Conservation (phyloP, 2,329 filamentous ascomycete genomes). For the Didymella exigua region DNA sequence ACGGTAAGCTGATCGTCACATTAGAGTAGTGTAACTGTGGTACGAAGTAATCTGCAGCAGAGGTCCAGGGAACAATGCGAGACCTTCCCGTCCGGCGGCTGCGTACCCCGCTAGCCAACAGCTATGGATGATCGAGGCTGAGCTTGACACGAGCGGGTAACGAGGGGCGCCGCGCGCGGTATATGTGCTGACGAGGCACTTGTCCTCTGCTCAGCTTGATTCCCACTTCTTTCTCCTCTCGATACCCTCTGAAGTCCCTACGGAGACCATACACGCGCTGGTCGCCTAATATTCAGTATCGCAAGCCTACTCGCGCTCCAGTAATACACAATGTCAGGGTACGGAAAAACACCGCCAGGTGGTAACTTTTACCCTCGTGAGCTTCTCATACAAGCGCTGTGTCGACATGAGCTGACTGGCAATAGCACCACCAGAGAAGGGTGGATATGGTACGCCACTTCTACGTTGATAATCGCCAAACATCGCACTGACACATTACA, state of each 20-base stretch:
- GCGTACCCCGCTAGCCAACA: constrained; percentile 40
- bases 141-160: constrained; percentile 31
- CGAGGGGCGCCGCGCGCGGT: constrained; percentile 26
- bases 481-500: constrained; percentile 18
- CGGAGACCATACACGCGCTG: constrained; percentile 2
- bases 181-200: constrained; percentile 31
- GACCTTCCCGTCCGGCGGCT: constrained; percentile 13
- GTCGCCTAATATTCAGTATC: constrained; percentile 3
- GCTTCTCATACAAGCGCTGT: constrained; percentile 7
- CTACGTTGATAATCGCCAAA: not conserved
- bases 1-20: not conserved
- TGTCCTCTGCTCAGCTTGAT: not conserved
- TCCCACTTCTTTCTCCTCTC: constrained; percentile 5
- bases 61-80: constrained; percentile 12
- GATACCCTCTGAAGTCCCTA: not conserved
- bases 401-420: constrained; percentile 19
- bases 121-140: constrained; percentile 40
- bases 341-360: constrained; percentile 38
- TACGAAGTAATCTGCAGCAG: constrained; percentile 14
- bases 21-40: constrained; percentile 1
- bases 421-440: constrained; percentile 42
- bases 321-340: constrained; percentile 35
- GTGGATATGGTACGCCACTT: constrained; percentile 33
- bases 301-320: not conserved
- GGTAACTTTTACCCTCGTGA: constrained; percentile 47